phyloP scores from a whole-genome alignment of 345 rosid species.

The Citrus maxima region DNA sequence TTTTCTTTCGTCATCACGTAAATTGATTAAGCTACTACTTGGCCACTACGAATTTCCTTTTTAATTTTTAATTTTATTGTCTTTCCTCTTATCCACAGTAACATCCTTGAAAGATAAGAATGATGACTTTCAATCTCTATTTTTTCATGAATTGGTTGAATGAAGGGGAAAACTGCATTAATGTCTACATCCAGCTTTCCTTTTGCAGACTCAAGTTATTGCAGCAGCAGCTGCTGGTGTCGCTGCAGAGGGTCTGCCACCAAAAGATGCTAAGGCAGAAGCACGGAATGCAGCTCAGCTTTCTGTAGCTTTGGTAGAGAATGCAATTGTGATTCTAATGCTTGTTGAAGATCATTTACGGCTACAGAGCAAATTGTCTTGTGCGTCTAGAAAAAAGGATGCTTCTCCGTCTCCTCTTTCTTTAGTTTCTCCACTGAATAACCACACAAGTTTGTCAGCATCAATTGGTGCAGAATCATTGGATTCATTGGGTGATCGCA shows the following conservation, averaged over 20 bases:
- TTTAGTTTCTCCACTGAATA: slow-evolving; percentile 53
- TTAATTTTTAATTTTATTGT: neutral
- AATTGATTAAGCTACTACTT: neutral
- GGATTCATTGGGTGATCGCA: slow-evolving; percentile 56
- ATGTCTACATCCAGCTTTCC: slow-evolving; percentile 25
- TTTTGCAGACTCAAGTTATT: slow-evolving; percentile 94
- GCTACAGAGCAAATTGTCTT: slow-evolving; percentile 84
- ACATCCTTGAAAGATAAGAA: neutral
- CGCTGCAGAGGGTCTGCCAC: slow-evolving; percentile 95
- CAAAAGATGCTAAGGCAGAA: slow-evolving; percentile 80
- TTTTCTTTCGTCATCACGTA: neutral
- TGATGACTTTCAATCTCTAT: neutral
- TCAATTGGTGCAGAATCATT: slow-evolving; percentile 47
- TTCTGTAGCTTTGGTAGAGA: slow-evolving; percentile 95
- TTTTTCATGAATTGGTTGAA: neutral
- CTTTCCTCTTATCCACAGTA: neutral
- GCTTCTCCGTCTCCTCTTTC: slow-evolving; percentile 75
- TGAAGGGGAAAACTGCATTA: slow-evolving; percentile 18
- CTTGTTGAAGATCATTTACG: slow-evolving; percentile 99
- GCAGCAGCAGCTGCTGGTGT: slow-evolving; percentile 99
- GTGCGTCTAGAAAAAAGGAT: slow-evolving; percentile 48
- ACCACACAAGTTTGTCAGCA: slow-evolving; percentile 39
- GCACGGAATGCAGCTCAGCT: slow-evolving; percentile 99
- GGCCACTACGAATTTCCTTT: neutral
- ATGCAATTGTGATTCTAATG: slow-evolving; percentile 97